A percentile compares a stretch with the other conserved stretches of the same genome.
phyloP scores from a whole-genome alignment of 2,329 filamentous ascomycete genomes.

The Stenocarpella maydis region DNA sequence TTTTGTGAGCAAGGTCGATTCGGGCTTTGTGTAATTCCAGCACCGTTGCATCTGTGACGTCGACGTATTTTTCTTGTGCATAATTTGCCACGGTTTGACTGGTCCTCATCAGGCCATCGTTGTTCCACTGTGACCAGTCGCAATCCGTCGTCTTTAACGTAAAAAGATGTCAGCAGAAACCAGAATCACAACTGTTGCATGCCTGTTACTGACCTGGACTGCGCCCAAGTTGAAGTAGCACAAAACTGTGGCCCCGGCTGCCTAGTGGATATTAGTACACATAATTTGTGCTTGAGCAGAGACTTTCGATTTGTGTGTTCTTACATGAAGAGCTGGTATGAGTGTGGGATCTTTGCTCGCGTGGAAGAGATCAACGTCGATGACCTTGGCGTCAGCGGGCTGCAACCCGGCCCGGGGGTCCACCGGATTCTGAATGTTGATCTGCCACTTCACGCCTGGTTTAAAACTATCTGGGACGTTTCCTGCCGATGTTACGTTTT shows the following conservation, averaged over 20 bases:
- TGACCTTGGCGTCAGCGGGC: constrained; percentile 30
- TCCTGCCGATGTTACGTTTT: not conserved
- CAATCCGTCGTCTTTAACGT: constrained; percentile 22
- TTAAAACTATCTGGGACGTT: constrained; percentile 7
- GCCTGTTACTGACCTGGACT: not conserved
- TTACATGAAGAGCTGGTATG: constrained; percentile 29
- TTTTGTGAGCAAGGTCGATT: constrained; percentile 30
- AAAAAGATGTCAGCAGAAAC: not conserved
- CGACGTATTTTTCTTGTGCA: constrained; percentile 29
- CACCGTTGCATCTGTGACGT: constrained; percentile 20
- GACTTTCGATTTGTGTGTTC: not conserved
- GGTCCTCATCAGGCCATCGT: constrained; percentile 11
- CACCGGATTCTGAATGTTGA: constrained; percentile 31
- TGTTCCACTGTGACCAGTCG: constrained; percentile 22
- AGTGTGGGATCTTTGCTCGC: constrained; percentile 29
- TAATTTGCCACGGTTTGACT: constrained; percentile 27
- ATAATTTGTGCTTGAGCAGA: not conserved
- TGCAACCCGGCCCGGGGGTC: constrained; percentile 27
- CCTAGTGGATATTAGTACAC: constrained; percentile 1
- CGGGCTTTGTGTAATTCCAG: constrained; percentile 22
- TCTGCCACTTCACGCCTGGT: constrained; percentile 33
- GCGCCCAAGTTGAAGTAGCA: constrained; percentile 32
- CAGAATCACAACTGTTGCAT: not conserved
- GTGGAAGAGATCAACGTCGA: constrained; percentile 32
- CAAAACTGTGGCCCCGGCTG: constrained; percentile 22